Evolutionary conservation across 495 filamentous ascomycete genomes (phyloP).

Genomic region (Cercophora sp.): DNA sequence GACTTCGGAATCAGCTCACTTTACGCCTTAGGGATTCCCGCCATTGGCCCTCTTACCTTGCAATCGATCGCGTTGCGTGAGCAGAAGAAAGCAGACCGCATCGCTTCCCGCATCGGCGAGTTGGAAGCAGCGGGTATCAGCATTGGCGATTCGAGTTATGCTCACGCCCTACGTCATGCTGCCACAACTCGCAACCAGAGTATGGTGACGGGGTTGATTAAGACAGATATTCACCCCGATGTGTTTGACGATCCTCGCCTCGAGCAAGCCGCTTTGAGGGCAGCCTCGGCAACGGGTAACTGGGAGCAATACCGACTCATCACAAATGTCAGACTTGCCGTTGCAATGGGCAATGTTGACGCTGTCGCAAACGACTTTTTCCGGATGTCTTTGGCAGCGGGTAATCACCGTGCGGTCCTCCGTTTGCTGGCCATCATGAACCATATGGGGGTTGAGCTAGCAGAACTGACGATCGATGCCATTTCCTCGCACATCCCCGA

Average conservation of each 20-base stretch:
- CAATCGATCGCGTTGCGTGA: constrained; percentile 66
- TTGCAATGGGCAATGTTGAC: not conserved
- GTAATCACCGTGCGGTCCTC: constrained; percentile 5
- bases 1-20: constrained; percentile 62
- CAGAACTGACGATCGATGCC: not conserved
- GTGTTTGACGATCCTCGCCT: constrained; percentile 58
- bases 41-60: constrained; percentile 67
- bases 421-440: constrained; percentile 32
- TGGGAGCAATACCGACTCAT: constrained; percentile 30
- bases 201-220: constrained; percentile 56
- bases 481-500: constrained; percentile 16
- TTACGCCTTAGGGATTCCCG: constrained; percentile 58
- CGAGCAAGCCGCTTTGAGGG: constrained; percentile 44
- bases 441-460: constrained; percentile 10
- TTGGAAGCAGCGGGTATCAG: constrained; percentile 57
- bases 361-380: constrained; percentile 11
- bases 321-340: constrained; percentile 18
- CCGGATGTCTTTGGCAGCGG: not conserved
- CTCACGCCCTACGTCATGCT: constrained; percentile 54
- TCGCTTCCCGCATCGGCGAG: constrained; percentile 52
- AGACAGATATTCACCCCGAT: constrained; percentile 73
- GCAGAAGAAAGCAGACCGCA: constrained; percentile 43
- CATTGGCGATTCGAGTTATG: constrained; percentile 55
- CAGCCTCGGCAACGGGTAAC: constrained; percentile 22
- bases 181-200: constrained; percentile 51